Evolutionary conservation across 2,329 filamentous ascomycete species (phyloP).

Genomic region (Xylariaceae sp.): DNA sequence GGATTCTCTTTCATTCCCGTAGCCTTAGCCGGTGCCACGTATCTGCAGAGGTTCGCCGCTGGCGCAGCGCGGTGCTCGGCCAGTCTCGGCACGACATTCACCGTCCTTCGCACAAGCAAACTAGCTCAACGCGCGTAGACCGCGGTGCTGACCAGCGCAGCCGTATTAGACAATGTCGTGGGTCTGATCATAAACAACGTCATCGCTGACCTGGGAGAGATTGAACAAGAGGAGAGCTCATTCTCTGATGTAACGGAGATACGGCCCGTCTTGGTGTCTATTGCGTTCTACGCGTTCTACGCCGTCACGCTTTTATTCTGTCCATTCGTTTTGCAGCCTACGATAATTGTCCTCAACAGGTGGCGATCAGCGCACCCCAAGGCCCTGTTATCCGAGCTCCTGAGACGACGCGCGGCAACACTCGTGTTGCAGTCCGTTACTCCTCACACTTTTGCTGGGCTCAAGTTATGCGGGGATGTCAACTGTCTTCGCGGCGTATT

Average conservation of each 20-base stretch:
- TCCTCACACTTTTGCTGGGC: too few relatives aligned
- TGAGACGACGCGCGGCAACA: too few relatives aligned
- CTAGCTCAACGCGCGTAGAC: conserved; percentile 46
- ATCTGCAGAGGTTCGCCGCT: conserved; percentile 49
- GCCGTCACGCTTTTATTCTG: too few relatives aligned
- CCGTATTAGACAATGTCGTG: conserved; percentile 79
- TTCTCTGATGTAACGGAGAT: conserved; percentile 40
- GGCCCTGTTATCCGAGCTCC: too few relatives aligned
- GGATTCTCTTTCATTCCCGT: too few relatives aligned
- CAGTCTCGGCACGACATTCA: conserved; percentile 49
- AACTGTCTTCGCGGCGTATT: too few relatives aligned
- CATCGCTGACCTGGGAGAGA: conserved; percentile 58
- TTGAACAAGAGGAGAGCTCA: too few relatives aligned
- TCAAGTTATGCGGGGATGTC: too few relatives aligned
- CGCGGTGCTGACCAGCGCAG: conserved; percentile 65
- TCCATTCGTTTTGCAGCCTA: too few relatives aligned
- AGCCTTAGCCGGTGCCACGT: conserved; percentile 36
- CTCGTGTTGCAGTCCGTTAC: too few relatives aligned
- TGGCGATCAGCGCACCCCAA: too few relatives aligned
- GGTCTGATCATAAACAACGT: conserved; percentile 75
- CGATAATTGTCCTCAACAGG: too few relatives aligned
- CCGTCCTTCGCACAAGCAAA: conserved; percentile 44
- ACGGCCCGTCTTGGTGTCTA: conserved; percentile 43
- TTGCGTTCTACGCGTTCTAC: conserved; percentile 53
- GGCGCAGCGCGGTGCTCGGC: conserved; percentile 33